Conservation (phyloP, 2,329 filamentous ascomycete genomes). For the Pestalotiopsis sp. region DNA sequence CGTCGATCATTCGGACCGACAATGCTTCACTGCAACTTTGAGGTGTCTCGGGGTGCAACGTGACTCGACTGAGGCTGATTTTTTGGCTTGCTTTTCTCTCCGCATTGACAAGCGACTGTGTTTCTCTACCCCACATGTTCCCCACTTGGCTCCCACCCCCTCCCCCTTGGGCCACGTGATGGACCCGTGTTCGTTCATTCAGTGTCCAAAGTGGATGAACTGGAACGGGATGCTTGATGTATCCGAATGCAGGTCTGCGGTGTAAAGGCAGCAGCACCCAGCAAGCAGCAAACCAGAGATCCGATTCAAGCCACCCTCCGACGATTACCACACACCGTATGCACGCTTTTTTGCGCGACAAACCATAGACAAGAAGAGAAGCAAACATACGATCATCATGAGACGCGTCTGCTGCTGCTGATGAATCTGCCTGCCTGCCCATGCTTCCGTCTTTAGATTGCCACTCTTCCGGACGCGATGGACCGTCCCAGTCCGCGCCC, state of each 20-base stretch:
- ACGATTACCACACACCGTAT: background rate
- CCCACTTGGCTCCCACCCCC: background rate
- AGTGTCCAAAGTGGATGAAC: background rate
- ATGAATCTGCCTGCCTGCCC: background rate
- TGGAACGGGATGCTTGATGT: background rate
- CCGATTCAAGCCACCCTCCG: background rate
- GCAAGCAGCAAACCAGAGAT: background rate
- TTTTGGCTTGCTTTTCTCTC: background rate
- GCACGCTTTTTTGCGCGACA: background rate
- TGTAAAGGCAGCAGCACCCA: background rate
- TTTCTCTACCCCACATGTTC: slow-evolving; percentile 1
- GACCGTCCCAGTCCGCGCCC: slow-evolving; percentile 1
- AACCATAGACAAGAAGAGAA: background rate
- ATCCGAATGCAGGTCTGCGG: background rate
- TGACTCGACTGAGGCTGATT: background rate
- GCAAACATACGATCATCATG: slow-evolving; percentile 4
- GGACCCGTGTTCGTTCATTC: background rate
- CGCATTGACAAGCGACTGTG: background rate
- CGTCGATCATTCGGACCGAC: background rate
- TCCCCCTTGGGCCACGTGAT: slow-evolving; percentile 2
- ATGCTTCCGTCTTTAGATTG: background rate
- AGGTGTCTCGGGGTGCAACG: background rate
- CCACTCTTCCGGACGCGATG: background rate
- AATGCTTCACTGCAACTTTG: background rate
- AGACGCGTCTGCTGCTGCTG: background rate